These are phyloP conservation scores for Ascodesmis nigricans DNA, from an alignment of 495 filamentous ascomycete genomes.

Conservation along the genomic window DNA sequence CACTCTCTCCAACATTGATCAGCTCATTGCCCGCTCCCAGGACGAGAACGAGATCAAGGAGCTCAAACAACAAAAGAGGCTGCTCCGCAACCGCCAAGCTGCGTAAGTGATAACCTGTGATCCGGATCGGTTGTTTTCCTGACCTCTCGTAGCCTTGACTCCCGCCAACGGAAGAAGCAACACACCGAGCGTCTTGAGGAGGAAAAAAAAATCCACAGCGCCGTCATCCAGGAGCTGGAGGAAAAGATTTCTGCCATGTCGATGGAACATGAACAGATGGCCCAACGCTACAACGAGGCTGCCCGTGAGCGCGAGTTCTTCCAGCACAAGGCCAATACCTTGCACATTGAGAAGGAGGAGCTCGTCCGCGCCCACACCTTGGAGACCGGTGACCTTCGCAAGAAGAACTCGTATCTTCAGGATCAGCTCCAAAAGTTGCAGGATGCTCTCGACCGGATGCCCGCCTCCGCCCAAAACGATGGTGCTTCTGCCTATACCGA, in stretches of 20 bases:
- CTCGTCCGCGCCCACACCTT: conserved; percentile 72
- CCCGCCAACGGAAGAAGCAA: conserved; percentile 93
- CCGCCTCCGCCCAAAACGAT: conserved; percentile 15
- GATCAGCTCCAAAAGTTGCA: conserved; percentile 66
- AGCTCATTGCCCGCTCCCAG: conserved; percentile 63
- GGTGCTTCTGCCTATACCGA: conserved; percentile 26
- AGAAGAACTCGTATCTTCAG: conserved; percentile 76
- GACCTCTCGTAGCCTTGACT: conserved; percentile 51
- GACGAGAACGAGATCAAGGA: conserved; percentile 95
- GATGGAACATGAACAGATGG: conserved; percentile 35
- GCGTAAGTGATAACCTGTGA: conserved; percentile 41
- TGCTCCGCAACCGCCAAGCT: conserved; percentile 86
- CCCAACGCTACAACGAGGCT: conserved; percentile 45
- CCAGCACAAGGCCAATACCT: conserved; percentile 48
- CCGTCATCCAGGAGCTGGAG: conserved; percentile 51
- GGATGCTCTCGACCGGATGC: conserved; percentile 28
- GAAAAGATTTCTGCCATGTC: conserved; percentile 42
- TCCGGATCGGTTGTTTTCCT: conserved; percentile 9
- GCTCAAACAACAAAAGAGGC: conserved; percentile 90
- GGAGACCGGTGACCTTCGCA: conserved; percentile 84
- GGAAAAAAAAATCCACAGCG: conserved; percentile 78
- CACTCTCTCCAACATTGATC: conserved; percentile 85
- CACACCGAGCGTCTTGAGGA: conserved; percentile 94
- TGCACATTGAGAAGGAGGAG: conserved; percentile 78
- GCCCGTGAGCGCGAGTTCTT: conserved; percentile 44